Base-by-base conservation (phyloP, 2,329 filamentous ascomycete genomes). In the Beauveria varroae region DNA sequence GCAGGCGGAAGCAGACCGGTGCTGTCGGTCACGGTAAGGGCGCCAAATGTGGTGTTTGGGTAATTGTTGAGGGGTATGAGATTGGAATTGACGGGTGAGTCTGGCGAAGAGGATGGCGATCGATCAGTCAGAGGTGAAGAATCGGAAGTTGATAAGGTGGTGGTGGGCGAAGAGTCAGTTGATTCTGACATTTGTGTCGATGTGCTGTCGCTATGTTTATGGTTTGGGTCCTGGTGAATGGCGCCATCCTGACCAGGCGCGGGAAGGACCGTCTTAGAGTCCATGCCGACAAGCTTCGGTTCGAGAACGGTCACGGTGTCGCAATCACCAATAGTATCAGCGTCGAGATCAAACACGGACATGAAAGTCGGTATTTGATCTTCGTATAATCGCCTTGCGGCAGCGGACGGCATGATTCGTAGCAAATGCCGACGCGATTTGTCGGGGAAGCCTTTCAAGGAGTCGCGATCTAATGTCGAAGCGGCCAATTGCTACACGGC, bases 141-240 rank as follows among this genome's bases (percentile, higher is more conserved):
- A 75, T 96, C 93, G 65, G 93, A 91, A 22, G 91, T 96, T 6
- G 92, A 96, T 55, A 95, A 84, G 2, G 93, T 96, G 3, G 93
- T 97, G 8, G 93, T 98, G 1, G 95, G 95, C 9, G 93, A 98
- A 24, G 93, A 96, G 70, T 96, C 93, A 47, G 90, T 90, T 1
- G 95, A 98, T 65, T 90, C 91, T 18, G 89, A 90, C 60, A 82
- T 82, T 65, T 89, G 87, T 3, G 89, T 91, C 8, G 88, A 93
- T n/a, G 85, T 88, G 76, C 88, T 91, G 71, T 90, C 84, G 71
- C 86, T 82, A 72, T 90, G 88, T 69, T 87, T 86, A 74, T 91
- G 89, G 65, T 78, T 78, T 64, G 77, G 70, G 67, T 82, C 79
- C 3, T 76, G 69, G 37, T 76, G 70, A 57, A 82, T 68, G 57